Evolutionary conservation across 2,329 filamentous ascomycete species (phyloP).

Genomic region (Botrytis byssoidea): DNA sequence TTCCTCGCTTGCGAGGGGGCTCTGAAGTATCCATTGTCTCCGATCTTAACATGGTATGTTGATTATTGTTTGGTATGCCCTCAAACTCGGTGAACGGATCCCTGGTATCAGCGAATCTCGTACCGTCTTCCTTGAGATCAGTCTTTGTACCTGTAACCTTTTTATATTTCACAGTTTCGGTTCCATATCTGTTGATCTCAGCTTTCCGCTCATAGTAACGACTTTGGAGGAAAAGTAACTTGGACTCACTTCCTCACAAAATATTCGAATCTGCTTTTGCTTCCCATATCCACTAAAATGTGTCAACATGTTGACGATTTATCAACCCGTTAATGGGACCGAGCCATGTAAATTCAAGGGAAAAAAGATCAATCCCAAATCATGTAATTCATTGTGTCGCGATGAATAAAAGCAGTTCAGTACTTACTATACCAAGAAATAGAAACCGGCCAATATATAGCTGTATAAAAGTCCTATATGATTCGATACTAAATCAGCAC

Average conservation of each 20-base stretch:
- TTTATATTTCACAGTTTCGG: neutral
- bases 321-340: neutral
- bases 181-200: slow-evolving; percentile 2
- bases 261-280: neutral
- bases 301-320: neutral
- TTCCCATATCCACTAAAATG: slow-evolving; percentile 2
- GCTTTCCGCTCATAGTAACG: neutral
- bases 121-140: neutral
- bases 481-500: neutral
- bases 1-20: neutral
- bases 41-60: too few species aligned
- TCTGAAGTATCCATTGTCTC: neutral
- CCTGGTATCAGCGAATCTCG: neutral
- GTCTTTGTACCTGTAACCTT: neutral
- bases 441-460: neutral
- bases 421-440: neutral
- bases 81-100: slow-evolving; percentile 8
- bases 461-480: neutral
- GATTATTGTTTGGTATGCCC: neutral
- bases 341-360: neutral
- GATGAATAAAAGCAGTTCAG: neutral
- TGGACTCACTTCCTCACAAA: slow-evolving; percentile 4
- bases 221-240: neutral
- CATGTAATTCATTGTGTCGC: neutral
- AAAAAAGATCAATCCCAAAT: neutral